These are phyloP conservation scores for Linaria vulgaris DNA, from an alignment of 257 asterid species.

Conservation along the genomic window DNA sequence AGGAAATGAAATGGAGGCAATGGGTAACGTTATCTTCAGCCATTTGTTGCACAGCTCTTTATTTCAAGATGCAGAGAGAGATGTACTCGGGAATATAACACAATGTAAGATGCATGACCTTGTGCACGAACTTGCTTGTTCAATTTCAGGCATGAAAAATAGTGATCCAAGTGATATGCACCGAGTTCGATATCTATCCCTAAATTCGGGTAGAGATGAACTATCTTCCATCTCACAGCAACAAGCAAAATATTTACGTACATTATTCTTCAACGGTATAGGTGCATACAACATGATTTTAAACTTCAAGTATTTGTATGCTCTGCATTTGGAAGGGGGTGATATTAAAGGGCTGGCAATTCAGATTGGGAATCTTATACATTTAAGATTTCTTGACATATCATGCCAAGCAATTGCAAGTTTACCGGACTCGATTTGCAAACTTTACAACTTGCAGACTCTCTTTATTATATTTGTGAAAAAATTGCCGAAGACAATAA, in stretches of 20 bases:
- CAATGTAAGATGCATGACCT: conserved; percentile 34
- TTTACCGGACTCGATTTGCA: conserved; percentile 20
- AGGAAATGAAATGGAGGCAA: too few species aligned
- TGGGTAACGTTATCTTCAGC: too few species aligned
- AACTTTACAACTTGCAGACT: conserved; percentile 32
- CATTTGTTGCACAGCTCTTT: conserved; percentile 26
- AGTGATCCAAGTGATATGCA: not conserved
- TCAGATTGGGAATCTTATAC: conserved; percentile 23
- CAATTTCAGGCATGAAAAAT: conserved; percentile 11
- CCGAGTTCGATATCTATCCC: conserved; percentile 20
- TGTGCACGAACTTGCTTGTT: conserved; percentile 34
- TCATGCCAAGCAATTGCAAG: not conserved
- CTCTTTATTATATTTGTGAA: too few species aligned
- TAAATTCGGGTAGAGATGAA: not conserved
- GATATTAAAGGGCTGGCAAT: too few species aligned
- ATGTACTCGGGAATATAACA: conserved; percentile 12
- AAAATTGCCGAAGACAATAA: too few species aligned
- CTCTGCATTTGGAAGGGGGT: not conserved
- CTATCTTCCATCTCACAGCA: not conserved
- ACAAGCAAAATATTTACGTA: conserved; percentile 18
- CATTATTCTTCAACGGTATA: conserved; percentile 5
- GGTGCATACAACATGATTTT: not conserved
- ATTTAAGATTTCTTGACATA: conserved; percentile 29
- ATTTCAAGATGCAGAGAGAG: conserved; percentile 25
- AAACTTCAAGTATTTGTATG: conserved; percentile 22